Evolutionary conservation across 805 yeast genomes (phyloP).

Genomic region (Sugiyamaella qingdaonensis): DNA sequence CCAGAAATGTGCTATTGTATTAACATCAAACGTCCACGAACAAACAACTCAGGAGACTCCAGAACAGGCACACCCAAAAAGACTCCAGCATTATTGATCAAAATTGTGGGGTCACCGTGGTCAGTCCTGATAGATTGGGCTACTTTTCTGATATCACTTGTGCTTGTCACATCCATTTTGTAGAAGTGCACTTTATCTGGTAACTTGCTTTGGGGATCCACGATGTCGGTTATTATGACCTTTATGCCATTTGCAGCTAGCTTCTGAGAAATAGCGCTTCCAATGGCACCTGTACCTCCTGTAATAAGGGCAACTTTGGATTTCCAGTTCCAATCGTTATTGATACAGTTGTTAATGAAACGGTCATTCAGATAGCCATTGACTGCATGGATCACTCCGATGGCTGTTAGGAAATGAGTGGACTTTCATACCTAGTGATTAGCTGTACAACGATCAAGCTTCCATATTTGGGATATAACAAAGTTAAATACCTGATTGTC

Average conservation of each 20-base stretch:
- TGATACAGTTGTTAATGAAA: background rate
- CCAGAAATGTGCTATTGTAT: slow-evolving; percentile 60
- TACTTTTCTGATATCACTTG: slow-evolving; percentile 39
- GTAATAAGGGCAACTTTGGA: slow-evolving; percentile 5
- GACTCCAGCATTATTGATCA: slow-evolving; percentile 77
- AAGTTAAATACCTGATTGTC: background rate
- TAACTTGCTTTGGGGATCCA: background rate
- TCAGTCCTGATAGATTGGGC: slow-evolving; percentile 26
- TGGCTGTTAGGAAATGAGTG: background rate
- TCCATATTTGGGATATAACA: background rate
- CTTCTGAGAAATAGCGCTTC: background rate
- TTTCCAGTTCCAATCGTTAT: slow-evolving; percentile 3
- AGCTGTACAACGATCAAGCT: background rate
- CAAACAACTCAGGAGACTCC: slow-evolving; percentile 49
- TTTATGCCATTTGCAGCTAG: slow-evolving; percentile 1
- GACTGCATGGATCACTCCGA: background rate
- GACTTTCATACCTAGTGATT: background rate
- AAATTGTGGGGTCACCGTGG: slow-evolving; percentile 55
- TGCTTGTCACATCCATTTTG: slow-evolving; percentile 57
- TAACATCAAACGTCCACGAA: slow-evolving; percentile 58
- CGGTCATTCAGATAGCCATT: background rate
- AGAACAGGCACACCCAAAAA: slow-evolving; percentile 53
- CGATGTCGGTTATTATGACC: slow-evolving; percentile 7
- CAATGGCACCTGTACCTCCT: slow-evolving; percentile 2
- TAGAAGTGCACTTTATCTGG: slow-evolving; percentile 36